Evolutionary conservation across 2,329 filamentous ascomycete genomes (phyloP).

Genomic region (Aspergillus arachidicola): DNA sequence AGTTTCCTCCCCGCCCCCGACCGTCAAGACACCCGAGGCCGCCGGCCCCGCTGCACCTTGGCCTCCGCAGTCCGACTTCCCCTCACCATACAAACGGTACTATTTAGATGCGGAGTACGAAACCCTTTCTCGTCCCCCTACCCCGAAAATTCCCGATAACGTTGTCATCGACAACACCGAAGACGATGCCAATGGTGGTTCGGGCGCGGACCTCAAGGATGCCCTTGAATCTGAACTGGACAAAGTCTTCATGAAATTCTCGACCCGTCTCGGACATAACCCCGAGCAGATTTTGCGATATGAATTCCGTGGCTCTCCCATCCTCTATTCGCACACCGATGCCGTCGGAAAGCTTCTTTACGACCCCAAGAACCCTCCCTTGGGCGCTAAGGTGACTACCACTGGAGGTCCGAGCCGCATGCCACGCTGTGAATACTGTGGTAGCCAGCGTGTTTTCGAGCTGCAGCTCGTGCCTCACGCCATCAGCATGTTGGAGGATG

Average conservation of each 20-base stretch:
- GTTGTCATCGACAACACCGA: constrained; percentile 47
- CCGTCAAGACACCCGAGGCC: constrained; percentile 35
- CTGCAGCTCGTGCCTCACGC: constrained; percentile 89
- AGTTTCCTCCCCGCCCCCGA: constrained; percentile 46
- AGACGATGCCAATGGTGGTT: constrained; percentile 38
- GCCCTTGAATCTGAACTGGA: constrained; percentile 77
- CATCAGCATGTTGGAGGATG: constrained; percentile 82
- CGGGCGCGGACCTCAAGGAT: constrained; percentile 59
- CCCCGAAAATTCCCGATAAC: constrained; percentile 52
- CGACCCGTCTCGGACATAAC: constrained; percentile 75
- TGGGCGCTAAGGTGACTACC: constrained; percentile 30
- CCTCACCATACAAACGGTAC: constrained; percentile 71
- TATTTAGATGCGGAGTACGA: constrained; percentile 94
- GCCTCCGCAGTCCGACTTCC: constrained; percentile 68
- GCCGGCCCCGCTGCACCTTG: constrained; percentile 67
- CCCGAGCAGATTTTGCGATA: constrained; percentile 82
- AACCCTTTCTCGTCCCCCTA: constrained; percentile 65
- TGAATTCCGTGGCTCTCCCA: constrained; percentile 70
- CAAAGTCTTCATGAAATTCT: constrained; percentile 77
- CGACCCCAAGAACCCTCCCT: constrained; percentile 21
- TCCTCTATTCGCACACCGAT: constrained; percentile 82
- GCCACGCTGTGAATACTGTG: constrained; percentile 77
- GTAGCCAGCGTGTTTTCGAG: constrained; percentile 78
- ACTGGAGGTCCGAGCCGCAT: constrained; percentile 50
- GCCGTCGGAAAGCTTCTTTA: constrained; percentile 67